Evolutionary conservation across 371 early-diverging fungal species (phyloP), one percentile per base, ranked within the genome.

Genomic region (Circinella minor): DNA sequence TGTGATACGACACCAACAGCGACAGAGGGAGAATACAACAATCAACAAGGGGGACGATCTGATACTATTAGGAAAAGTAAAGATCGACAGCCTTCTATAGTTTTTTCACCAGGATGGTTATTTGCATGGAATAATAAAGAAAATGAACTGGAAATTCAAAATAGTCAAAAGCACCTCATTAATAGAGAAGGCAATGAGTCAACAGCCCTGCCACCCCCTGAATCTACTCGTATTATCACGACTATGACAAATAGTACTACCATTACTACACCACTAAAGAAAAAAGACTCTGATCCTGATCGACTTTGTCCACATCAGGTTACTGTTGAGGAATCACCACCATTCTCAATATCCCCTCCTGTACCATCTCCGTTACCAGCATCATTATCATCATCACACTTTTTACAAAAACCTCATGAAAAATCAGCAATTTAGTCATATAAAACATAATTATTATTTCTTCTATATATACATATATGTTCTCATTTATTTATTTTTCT

Each of bases 51-150:
- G 3, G 13, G 27, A 60, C 13, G 60, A 60, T 14, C 9, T 4
- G 18, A 15, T 4, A 36, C 13, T 20, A 64, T 8, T 15, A 51
- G 51, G 17, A 51, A 51, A 14, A 51, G n/a, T 51, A 55, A 55
- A 11, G 65, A 51, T 9, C 49, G 54, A 54, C 54, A 48, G 6
- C 67, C 67, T 3, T 55, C 67, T 3, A 66, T 66, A 20, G 47
- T 66, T 11, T 48, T 66, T 17, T 55, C 67, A 13, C 57, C 67
- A 39, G 67, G 67, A 3, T 66, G 67, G 67, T 17, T 66, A 14
- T 66, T 46, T 66, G 67, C 67, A 10, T 37, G 36, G 1, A 39
- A 43, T 37, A 36, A 66, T 43, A 65, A 51, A 4, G 48, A 61
- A 38, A 38, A 51, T n/a, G 51, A 51, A n/a, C 1, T 5, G 51